Percentiles rank a stretch among this genome's conserved stretches.
phyloP scores from a whole-genome alignment of 768 basidiomycete species.

The Ramaria rubella region DNA sequence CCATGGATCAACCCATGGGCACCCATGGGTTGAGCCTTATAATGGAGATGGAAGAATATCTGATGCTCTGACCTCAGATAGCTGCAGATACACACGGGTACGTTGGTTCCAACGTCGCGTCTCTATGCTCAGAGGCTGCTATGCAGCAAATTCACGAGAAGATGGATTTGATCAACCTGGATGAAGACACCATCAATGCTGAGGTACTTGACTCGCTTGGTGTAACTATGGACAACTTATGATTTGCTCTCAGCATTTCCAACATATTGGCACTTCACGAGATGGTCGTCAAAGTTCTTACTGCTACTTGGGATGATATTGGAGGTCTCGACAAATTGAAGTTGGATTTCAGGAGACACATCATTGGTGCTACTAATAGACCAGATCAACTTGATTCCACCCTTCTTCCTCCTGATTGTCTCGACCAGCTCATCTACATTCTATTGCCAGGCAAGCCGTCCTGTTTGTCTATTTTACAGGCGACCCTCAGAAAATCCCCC shows the following conservation, averaged over 20 bases:
- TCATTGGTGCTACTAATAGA: conserved; percentile 36
- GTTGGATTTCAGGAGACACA: conserved; percentile 67
- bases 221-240: too few relatives aligned
- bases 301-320: conserved; percentile 97
- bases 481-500: conserved; percentile 40
- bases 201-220: too few relatives aligned
- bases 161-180: conserved; percentile 35
- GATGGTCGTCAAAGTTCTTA: conserved; percentile 98
- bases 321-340: conserved; percentile 99
- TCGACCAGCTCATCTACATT: conserved; percentile 49
- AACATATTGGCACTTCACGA: conserved; percentile 98
- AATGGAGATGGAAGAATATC: neutral
- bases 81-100: conserved; percentile 47
- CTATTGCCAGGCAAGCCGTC: conserved; percentile 43
- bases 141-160: conserved; percentile 50
- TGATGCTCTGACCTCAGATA: conserved; percentile 26
- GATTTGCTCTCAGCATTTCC: conserved; percentile 92
- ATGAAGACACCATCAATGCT: conserved; percentile 43
- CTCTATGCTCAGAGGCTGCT: conserved; percentile 44
- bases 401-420: conserved; percentile 37
- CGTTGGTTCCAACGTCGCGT: conserved; percentile 46
- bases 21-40: too few relatives aligned
- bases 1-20: too few relatives aligned
- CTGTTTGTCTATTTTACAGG: too few relatives aligned
- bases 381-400: conserved; percentile 37